Percentiles rank a stretch among this genome's conserved stretches.
Conservation (phyloP, 805 yeast species). For the Wickerhamiella slavikovae region DNA sequence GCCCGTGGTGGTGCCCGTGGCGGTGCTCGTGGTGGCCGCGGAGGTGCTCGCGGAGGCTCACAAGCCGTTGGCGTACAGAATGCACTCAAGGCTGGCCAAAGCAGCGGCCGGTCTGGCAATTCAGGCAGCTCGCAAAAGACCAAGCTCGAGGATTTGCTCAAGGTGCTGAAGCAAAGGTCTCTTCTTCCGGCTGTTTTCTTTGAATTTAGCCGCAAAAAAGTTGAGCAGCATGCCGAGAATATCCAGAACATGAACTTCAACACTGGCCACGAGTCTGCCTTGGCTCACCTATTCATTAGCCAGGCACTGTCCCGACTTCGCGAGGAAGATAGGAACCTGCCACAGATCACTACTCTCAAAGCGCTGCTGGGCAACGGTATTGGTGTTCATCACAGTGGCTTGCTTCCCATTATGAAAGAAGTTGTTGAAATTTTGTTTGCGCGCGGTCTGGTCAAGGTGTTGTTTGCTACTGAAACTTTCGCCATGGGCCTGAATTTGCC, state of each 20-base stretch:
- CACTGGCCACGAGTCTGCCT: slow-evolving; percentile 68
- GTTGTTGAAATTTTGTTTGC: slow-evolving; percentile 83
- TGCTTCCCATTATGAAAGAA: slow-evolving; percentile 82
- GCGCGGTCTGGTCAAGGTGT: slow-evolving; percentile 62
- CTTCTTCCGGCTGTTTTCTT: slow-evolving; percentile 84
- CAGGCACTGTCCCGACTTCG: slow-evolving; percentile 71
- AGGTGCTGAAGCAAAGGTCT: slow-evolving; percentile 40
- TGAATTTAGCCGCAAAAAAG: slow-evolving; percentile 81
- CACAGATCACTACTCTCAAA: slow-evolving; percentile 80
- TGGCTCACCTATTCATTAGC: slow-evolving; percentile 83
- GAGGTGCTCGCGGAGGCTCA: slow-evolving; percentile 22
- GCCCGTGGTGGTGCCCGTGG: slow-evolving; percentile 24
- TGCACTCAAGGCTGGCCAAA: slow-evolving; percentile 14
- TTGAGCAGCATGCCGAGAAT: slow-evolving; percentile 82
- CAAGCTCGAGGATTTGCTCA: slow-evolving; percentile 58
- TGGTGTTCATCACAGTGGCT: slow-evolving; percentile 91
- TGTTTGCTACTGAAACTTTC: slow-evolving; percentile 95
- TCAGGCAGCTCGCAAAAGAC: slow-evolving; percentile 57
- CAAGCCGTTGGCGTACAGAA: slow-evolving; percentile 10
- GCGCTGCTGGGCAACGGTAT: slow-evolving; percentile 61
- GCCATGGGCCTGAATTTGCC: slow-evolving; percentile 98
- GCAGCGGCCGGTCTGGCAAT: slow-evolving; percentile 19
- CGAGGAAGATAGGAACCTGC: slow-evolving; percentile 75
- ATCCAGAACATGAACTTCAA: slow-evolving; percentile 59
- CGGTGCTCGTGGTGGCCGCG: slow-evolving; percentile 11